Percentiles rank a stretch among this genome's conserved stretches.
These are phyloP conservation scores for Chrysochromulina parva DNA, from an alignment of 78 protist genomes.

Conservation along the genomic window DNA sequence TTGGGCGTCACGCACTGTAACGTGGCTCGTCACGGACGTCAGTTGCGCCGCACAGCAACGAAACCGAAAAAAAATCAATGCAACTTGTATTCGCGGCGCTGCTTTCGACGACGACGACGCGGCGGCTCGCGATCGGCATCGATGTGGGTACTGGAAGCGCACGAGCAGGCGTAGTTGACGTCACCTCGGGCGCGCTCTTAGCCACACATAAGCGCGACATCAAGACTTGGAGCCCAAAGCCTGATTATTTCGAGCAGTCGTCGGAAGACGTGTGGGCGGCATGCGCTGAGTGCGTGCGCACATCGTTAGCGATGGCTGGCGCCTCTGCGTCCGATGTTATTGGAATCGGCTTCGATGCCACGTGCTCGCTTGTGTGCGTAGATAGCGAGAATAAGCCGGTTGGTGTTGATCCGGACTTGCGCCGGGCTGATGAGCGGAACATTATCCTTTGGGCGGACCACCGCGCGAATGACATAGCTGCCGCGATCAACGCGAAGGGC, in stretches of 20 bases:
- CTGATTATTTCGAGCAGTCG: constrained; percentile 32
- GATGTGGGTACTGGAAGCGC: constrained; percentile 32
- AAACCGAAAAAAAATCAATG: no score
- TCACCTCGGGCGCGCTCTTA: neutral
- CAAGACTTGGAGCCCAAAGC: neutral
- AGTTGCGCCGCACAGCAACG: no score
- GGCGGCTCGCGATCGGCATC: neutral
- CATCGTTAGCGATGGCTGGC: neutral
- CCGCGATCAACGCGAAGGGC: constrained; percentile 8
- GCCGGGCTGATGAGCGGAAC: neutral
- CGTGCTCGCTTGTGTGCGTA: constrained; percentile 38
- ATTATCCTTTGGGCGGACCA: constrained; percentile 60
- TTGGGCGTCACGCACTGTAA: no score
- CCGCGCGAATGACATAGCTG: constrained; percentile 39
- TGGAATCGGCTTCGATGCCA: constrained; percentile 21
- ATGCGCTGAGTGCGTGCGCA: neutral
- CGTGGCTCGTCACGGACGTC: no score
- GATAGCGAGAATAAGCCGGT: neutral
- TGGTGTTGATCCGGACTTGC: neutral
- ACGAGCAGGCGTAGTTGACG: constrained; percentile 7
- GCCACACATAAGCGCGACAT: neutral
- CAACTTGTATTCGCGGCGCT: no score
- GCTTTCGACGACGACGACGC: no score
- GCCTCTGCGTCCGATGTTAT: neutral
- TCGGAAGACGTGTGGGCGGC: constrained; percentile 11